These are phyloP conservation scores for Cladosporium sp. DNA, from an alignment of 2,329 filamentous ascomycete species.

Conservation along the genomic window DNA sequence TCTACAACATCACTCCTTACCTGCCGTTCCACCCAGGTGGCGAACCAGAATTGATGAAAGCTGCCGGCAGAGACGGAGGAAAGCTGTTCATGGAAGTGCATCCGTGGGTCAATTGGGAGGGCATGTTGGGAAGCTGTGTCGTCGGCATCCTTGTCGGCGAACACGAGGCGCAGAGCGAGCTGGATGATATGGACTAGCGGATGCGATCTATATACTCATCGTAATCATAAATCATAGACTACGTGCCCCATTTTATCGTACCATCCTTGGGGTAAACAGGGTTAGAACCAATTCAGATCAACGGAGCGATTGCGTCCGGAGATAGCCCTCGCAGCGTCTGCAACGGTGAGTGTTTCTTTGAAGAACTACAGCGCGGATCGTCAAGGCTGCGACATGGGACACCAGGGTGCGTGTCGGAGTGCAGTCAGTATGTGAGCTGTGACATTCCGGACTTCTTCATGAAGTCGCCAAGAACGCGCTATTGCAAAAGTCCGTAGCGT, in stretches of 20 bases:
- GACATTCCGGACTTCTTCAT: neutral
- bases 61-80: slow-evolving; percentile 67
- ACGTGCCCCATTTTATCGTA: neutral
- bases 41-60: slow-evolving; percentile 76
- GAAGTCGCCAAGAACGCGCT: neutral
- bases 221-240: neutral
- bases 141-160: slow-evolving; percentile 63
- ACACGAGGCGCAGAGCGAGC: slow-evolving; percentile 40
- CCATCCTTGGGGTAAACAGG: neutral
- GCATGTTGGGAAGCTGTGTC: slow-evolving; percentile 61
- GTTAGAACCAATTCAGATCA: neutral
- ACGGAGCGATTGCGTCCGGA: neutral
- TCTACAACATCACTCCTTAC: slow-evolving; percentile 94
- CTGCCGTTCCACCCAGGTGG: slow-evolving; percentile 88
- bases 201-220: neutral
- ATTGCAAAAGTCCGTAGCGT: slow-evolving; percentile 15
- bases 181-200: slow-evolving; percentile 63
- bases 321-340: neutral
- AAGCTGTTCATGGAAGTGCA: slow-evolving; percentile 65
- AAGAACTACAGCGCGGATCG: neutral
- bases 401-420: neutral
- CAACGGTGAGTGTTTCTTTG: neutral
- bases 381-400: neutral
- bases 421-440: neutral
- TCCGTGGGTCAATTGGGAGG: slow-evolving; percentile 70